Evolutionary conservation across 2,329 filamentous ascomycete genomes (phyloP).

Genomic region (Ophiocordyceps camponoti-rufipedis): DNA sequence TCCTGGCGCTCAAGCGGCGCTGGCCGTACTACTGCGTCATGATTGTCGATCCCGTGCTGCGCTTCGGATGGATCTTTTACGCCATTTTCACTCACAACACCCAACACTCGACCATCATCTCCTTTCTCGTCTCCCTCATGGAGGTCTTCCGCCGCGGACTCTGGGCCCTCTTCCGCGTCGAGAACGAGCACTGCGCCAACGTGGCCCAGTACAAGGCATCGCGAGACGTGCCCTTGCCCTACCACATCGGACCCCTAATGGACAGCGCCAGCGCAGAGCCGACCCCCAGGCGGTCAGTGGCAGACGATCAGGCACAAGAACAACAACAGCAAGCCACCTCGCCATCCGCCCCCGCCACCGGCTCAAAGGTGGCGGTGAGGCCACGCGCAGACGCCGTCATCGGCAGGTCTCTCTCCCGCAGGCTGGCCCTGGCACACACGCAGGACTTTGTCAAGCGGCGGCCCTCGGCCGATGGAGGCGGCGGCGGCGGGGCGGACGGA

Average conservation of each 20-base stretch:
- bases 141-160: constrained; percentile 75
- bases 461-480: not conserved
- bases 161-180: constrained; percentile 85
- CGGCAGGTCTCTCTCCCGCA: constrained; percentile 29
- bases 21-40: constrained; percentile 85
- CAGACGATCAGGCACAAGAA: not conserved
- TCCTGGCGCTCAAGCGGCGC: constrained; percentile 57
- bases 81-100: constrained; percentile 62
- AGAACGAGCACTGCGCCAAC: constrained; percentile 94
- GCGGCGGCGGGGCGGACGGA: constrained; percentile 3
- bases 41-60: constrained; percentile 62
- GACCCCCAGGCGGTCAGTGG: constrained; percentile 5
- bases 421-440: constrained; percentile 70
- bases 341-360: constrained; percentile 4
- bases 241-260: constrained; percentile 37
- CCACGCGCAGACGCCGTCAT: constrained; percentile 14
- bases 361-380: constrained; percentile 8
- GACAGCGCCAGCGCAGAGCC: constrained; percentile 18
- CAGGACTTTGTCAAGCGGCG: constrained; percentile 79
- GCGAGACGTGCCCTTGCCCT: constrained; percentile 73
- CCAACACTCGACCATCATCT: constrained; percentile 68
- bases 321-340: not conserved
- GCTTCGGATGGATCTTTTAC: constrained; percentile 92
- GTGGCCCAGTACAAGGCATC: constrained; percentile 80
- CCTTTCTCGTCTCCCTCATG: constrained; percentile 59